These are phyloP conservation scores for Gentiana dahurica DNA, from an alignment of 257 asterid species.

Conservation along the genomic window DNA sequence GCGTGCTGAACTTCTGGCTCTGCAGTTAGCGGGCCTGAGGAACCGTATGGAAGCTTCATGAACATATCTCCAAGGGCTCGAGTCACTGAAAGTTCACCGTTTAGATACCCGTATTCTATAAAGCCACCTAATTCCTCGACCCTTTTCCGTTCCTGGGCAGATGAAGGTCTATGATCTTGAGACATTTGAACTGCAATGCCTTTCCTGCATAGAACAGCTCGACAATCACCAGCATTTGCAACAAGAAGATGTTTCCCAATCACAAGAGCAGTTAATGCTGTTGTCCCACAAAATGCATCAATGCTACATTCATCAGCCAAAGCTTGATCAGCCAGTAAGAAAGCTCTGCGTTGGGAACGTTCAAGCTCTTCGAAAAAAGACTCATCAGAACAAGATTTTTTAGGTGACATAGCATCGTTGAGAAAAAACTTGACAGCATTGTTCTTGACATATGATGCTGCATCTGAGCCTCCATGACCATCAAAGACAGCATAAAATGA, in stretches of 20 bases:
- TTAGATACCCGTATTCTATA: constrained; percentile 66
- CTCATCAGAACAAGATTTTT: constrained; percentile 40
- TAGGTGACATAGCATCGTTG: constrained; percentile 62
- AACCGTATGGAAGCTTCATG: constrained; percentile 76
- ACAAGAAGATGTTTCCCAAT: constrained; percentile 60
- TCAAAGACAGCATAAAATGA: constrained; percentile 87
- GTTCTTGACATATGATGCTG: constrained; percentile 60
- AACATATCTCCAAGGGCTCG: constrained; percentile 97
- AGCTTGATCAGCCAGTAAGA: constrained; percentile 62
- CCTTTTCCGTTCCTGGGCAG: constrained; percentile 49
- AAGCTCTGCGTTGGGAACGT: constrained; percentile 45
- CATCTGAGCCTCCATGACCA: constrained; percentile 91
- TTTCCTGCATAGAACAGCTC: constrained; percentile 83
- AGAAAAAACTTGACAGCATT: constrained; percentile 60
- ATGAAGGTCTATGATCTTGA: constrained; percentile 81
- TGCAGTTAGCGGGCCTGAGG: constrained; percentile 73
- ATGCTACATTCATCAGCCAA: constrained; percentile 54
- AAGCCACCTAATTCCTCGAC: constrained; percentile 74
- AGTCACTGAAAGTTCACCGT: constrained; percentile 83
- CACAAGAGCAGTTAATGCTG: constrained; percentile 76
- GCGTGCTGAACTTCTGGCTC: constrained; percentile 68
- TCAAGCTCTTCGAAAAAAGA: constrained; percentile 48
- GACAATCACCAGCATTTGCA: constrained; percentile 93
- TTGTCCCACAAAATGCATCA: constrained; percentile 73
- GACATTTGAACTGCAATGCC: constrained; percentile 83